Base-by-base conservation (phyloP, 2,329 filamentous ascomycete genomes). In the Pyrenophora seminiperda region DNA sequence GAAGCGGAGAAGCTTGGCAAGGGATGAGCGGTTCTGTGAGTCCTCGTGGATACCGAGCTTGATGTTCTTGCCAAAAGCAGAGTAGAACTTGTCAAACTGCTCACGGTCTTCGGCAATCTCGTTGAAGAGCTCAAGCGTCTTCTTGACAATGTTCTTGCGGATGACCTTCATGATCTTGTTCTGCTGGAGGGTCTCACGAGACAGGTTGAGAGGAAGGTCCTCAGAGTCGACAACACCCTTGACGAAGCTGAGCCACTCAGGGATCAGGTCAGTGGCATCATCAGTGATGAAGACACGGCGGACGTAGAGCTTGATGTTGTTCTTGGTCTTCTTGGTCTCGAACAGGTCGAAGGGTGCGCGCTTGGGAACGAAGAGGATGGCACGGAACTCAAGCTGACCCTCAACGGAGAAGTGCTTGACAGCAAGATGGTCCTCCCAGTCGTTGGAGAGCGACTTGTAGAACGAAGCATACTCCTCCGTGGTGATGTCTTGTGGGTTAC, bases 151-250 rank as follows among this genome's bases (percentile, higher is more conserved):
- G 88, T 99, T 99, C 91, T 99, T 99, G 88, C 95, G 96, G 86
- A 97, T 97, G 79, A 97, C 94, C 89, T 97, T 97, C 94, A 97
- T 97, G 85, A 99, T 99, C 91, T 97, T 97, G 90, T 97, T 99
- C 85, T 97, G 94, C 83, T 99, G 94, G 41, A 99, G 91, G 51
- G 93, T 97, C 88, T 99, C 94, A 89, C 94, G 94, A 74, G 94
- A 97, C 82, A 99, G 80, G 87, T 99, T 99, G 78, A 99, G 89
- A 69, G 94, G 94, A 59, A 99, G 89, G 78, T 99, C 94, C 86
- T 99, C 94, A 72, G 94, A 99, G 82, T 99, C 94, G 77, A 99
- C 94, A 70, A 99, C 94, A 88, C 94, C 94, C 90, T 99, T 99
- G 87, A 99, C 81, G 81, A 99, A 99, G 82, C 91, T 86, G 74